Evolutionary conservation across 208 protist genomes (phyloP).

Genomic region (Crithidia acanthocephali): DNA sequence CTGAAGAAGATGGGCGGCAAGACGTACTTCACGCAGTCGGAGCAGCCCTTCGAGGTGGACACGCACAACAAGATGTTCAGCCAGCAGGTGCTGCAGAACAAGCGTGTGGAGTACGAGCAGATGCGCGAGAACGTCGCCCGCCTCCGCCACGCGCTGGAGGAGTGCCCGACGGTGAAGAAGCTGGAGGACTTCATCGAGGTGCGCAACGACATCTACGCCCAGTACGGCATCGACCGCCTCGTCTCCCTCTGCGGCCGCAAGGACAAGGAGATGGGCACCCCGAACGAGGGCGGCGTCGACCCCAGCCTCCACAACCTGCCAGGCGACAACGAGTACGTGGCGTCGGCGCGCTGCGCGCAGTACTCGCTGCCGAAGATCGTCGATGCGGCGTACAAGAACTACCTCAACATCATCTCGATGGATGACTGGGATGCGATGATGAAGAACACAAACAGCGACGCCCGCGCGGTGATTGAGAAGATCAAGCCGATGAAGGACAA

Average conservation of each 20-base stretch:
- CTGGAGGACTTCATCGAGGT: conserved; percentile 70
- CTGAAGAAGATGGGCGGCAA: conserved; percentile 74
- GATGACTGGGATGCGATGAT: conserved; percentile 71
- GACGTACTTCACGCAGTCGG: conserved; percentile 70
- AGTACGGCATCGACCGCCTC: conserved; percentile 82
- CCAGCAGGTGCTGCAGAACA: conserved; percentile 87
- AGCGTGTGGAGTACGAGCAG: conserved; percentile 87
- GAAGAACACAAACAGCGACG: conserved; percentile 45
- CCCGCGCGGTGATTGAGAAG: conserved; percentile 46
- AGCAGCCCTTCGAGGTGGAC: conserved; percentile 73
- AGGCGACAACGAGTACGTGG: conserved; percentile 57
- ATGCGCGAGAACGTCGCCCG: conserved; percentile 63
- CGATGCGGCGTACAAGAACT: conserved; percentile 79
- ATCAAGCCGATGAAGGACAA: conserved; percentile 71
- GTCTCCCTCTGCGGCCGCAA: conserved; percentile 69
- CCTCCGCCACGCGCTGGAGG: conserved; percentile 54
- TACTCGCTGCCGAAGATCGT: conserved; percentile 85
- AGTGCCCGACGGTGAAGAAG: conserved; percentile 49
- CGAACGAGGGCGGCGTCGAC: conserved; percentile 78
- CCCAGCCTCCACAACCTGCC: conserved; percentile 36
- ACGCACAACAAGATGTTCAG: conserved; percentile 89
- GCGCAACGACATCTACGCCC: conserved; percentile 63
- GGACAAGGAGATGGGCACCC: conserved; percentile 70
- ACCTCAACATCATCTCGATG: conserved; percentile 59
- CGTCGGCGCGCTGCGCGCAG: conserved; percentile 67